Evolutionary conservation across 768 basidiomycete species (phyloP).

Genomic region (Tulasnella sp.): DNA sequence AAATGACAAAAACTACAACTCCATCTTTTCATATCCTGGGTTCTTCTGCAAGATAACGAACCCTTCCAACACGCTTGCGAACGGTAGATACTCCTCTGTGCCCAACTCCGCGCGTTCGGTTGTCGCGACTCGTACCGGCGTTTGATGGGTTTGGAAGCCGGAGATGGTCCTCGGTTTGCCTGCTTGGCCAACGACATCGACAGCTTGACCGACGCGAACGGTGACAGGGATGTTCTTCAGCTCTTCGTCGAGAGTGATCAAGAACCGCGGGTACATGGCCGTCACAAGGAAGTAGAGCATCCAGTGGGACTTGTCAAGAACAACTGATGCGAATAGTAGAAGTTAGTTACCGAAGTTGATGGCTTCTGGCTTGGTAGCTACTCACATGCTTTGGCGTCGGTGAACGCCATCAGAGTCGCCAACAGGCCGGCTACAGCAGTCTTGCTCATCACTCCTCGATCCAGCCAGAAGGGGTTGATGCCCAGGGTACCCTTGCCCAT

Average conservation of each 20-base stretch:
- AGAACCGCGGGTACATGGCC: constrained; percentile 97
- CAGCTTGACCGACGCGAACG: constrained; percentile 93
- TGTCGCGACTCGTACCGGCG: constrained; percentile 91
- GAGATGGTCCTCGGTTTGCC: constrained; percentile 96
- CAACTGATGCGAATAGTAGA: constrained; percentile 49
- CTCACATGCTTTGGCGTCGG: constrained; percentile 89
- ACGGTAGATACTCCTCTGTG: constrained; percentile 94
- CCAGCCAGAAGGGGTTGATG: constrained; percentile 93
- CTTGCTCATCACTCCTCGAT: constrained; percentile 83
- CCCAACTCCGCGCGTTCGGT: constrained; percentile 93
- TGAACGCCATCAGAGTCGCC: constrained; percentile 85
- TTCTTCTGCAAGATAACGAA: constrained; percentile 91
- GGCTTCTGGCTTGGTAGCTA: constrained; percentile 30
- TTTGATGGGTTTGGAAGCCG: constrained; percentile 97
- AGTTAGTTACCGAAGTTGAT: constrained; percentile 8
- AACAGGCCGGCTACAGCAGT: constrained; percentile 86
- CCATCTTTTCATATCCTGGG: constrained; percentile 48
- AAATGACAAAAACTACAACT: constrained; percentile 26
- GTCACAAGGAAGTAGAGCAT: constrained; percentile 95
- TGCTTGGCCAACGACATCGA: constrained; percentile 96
- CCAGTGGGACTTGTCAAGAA: constrained; percentile 96
- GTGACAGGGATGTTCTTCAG: constrained; percentile 82
- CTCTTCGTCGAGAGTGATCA: constrained; percentile 94
- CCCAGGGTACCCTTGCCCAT: constrained; percentile 99
- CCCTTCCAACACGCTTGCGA: constrained; percentile 84